Percentiles rank a stretch among this genome's conserved stretches.
These are phyloP conservation scores for Fusarium buxicola DNA, from an alignment of 2,329 filamentous ascomycete species.

Conservation along the genomic window DNA sequence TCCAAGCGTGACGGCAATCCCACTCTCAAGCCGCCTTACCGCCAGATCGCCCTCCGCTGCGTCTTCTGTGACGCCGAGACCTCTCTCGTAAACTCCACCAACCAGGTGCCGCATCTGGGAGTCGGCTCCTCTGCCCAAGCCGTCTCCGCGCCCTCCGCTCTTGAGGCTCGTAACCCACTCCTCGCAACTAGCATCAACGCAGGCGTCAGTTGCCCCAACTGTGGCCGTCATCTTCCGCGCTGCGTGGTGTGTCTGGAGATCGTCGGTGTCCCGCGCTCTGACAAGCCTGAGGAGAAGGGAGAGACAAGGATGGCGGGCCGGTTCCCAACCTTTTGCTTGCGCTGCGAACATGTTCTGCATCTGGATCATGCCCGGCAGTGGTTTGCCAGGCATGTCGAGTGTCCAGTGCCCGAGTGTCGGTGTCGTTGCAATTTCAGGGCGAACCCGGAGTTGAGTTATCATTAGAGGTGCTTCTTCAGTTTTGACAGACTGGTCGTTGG, in stretches of 20 bases:
- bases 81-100: constrained; percentile 57
- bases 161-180: constrained; percentile 64
- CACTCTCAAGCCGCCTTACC: constrained; percentile 62
- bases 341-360: constrained; percentile 75
- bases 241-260: constrained; percentile 76
- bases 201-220: constrained; percentile 74
- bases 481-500: background rate
- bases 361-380: constrained; percentile 75
- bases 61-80: constrained; percentile 77
- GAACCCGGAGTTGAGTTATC: constrained; percentile 69
- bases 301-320: constrained; percentile 64
- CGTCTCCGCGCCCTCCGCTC: constrained; percentile 41
- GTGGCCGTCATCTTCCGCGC: constrained; percentile 73
- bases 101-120: constrained; percentile 24
- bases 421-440: constrained; percentile 72
- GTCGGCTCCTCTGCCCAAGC: constrained; percentile 25
- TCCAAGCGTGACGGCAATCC: constrained; percentile 70
- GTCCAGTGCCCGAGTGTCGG: constrained; percentile 75
- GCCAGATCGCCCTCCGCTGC: constrained; percentile 81
- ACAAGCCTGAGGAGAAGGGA: constrained; percentile 64
- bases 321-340: constrained; percentile 76
- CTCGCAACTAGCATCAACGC: constrained; percentile 67
- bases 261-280: constrained; percentile 72
- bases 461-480: constrained; percentile 34
- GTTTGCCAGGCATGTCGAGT: constrained; percentile 74